These are phyloP conservation scores for Cladosporium sp. DNA, from an alignment of 2,329 filamentous ascomycete genomes.

Conservation along the genomic window DNA sequence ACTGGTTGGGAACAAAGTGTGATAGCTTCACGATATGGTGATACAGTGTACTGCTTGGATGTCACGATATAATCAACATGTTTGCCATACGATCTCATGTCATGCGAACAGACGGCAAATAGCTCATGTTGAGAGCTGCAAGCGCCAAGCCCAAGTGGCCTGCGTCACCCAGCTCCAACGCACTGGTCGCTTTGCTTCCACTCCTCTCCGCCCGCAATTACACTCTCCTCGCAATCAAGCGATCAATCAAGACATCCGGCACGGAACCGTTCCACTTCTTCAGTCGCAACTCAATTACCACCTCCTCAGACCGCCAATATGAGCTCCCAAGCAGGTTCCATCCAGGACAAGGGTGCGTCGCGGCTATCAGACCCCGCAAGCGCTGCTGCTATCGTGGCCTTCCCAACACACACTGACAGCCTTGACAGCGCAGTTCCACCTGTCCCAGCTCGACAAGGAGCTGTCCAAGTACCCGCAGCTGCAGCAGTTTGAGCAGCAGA, in stretches of 20 bases:
- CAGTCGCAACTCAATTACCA: slow-evolving; percentile 3
- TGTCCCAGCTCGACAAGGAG: slow-evolving; percentile 77
- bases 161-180: too few species aligned
- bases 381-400: not conserved
- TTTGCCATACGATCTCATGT: too few species aligned
- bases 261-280: slow-evolving; percentile 12
- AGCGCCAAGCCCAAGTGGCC: too few species aligned
- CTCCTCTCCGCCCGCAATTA: slow-evolving; percentile 9
- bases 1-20: too few species aligned
- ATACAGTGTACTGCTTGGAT: too few species aligned
- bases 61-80: too few species aligned
- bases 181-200: not conserved
- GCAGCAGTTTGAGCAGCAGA: slow-evolving; percentile 82
- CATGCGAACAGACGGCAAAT: too few species aligned
- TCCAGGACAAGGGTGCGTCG: slow-evolving; percentile 20
- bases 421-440: slow-evolving; percentile 49
- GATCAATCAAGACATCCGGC: slow-evolving; percentile 8
- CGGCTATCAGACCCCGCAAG: not conserved
- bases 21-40: too few species aligned
- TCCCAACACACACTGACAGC: slow-evolving; percentile 10
- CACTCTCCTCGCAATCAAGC: slow-evolving; percentile 1
- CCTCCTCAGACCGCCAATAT: slow-evolving; percentile 13
- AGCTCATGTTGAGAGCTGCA: too few species aligned
- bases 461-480: slow-evolving; percentile 80
- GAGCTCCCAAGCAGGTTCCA: slow-evolving; percentile 20